phyloP scores from a whole-genome alignment of 768 basidiomycete genomes.

The Chalciporus piperatus region DNA sequence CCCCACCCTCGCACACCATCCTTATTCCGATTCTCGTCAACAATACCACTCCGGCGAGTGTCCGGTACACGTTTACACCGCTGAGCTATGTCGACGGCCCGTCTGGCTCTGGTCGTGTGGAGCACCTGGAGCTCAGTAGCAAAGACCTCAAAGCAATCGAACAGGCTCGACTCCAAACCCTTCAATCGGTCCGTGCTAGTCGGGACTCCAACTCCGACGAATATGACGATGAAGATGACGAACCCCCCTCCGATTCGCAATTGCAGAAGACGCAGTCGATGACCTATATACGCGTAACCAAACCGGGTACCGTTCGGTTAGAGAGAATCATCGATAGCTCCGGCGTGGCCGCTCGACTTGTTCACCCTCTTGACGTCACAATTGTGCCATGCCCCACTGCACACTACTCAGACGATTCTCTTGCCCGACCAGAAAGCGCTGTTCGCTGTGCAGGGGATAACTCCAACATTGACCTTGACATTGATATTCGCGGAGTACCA shows the following conservation, averaged over 20 bases:
- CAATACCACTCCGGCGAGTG: constrained; percentile 72
- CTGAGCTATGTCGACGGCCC: constrained; percentile 48
- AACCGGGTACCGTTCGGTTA: constrained; percentile 73
- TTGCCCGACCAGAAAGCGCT: constrained; percentile 36
- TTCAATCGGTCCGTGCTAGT: constrained; percentile 43
- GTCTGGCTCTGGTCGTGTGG: constrained; percentile 43
- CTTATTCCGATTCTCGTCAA: constrained; percentile 86
- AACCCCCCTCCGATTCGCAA: constrained; percentile 35
- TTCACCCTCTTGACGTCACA: constrained; percentile 57
- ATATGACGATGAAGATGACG: constrained; percentile 51
- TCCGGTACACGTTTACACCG: constrained; percentile 73
- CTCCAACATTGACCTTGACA: constrained; percentile 51
- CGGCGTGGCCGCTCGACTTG: constrained; percentile 71
- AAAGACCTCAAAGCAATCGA: constrained; percentile 72
- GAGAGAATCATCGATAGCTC: constrained; percentile 71
- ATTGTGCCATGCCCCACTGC: constrained; percentile 83
- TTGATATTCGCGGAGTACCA: constrained; percentile 70
- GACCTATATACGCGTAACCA: constrained; percentile 65
- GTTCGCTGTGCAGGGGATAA: constrained; percentile 72
- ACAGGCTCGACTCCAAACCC: constrained; percentile 49
- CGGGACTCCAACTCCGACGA: constrained; percentile 54
- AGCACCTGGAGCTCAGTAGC: constrained; percentile 52
- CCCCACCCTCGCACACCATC: constrained; percentile 48
- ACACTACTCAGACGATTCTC: constrained; percentile 49
- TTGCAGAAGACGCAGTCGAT: constrained; percentile 77